A percentile compares a stretch with the other conserved stretches of the same genome.
Evolutionary conservation across 2,329 filamentous ascomycete species (phyloP).

Genomic region (Zymoseptoria passerinii): DNA sequence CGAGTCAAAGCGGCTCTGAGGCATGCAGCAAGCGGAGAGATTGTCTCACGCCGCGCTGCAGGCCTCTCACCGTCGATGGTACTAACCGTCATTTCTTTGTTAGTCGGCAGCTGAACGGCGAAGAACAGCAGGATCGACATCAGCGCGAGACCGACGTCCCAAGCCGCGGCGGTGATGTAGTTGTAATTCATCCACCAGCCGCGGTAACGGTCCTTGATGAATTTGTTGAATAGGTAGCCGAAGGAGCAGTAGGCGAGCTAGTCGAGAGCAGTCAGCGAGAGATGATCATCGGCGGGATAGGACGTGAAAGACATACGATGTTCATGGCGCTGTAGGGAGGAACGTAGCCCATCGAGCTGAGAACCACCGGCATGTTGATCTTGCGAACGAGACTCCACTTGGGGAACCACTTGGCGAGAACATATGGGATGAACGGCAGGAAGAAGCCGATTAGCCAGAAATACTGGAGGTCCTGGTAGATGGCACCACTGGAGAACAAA

Average conservation of each 20-base stretch:
- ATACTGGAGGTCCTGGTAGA: constrained; percentile 71
- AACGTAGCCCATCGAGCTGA: constrained; percentile 76
- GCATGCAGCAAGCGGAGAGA: no score
- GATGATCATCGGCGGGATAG: not conserved
- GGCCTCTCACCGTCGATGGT: no score
- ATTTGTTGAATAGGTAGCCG: constrained; percentile 75
- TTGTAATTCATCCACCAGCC: constrained; percentile 90
- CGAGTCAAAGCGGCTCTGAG: no score
- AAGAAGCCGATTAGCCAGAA: constrained; percentile 71
- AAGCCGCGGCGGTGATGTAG: constrained; percentile 75
- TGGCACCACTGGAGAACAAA: constrained; percentile 53
- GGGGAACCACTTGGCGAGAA: constrained; percentile 39
- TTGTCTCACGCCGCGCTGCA: no score
- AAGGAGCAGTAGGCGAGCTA: constrained; percentile 77
- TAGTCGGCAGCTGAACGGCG: constrained; percentile 70
- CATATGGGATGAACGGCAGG: constrained; percentile 65
- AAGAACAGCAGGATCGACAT: constrained; percentile 85
- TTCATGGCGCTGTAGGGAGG: constrained; percentile 75
- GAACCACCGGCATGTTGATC: constrained; percentile 55
- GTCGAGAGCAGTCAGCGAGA: not conserved
- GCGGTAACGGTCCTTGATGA: constrained; percentile 57
- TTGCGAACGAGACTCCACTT: constrained; percentile 12
- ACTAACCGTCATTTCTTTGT: constrained; percentile 48
- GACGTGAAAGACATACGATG: constrained; percentile 10
- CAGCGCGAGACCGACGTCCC: constrained; percentile 76